Base-by-base conservation (phyloP, 78 protist species). In the Tieghemostelium lacteum region DNA sequence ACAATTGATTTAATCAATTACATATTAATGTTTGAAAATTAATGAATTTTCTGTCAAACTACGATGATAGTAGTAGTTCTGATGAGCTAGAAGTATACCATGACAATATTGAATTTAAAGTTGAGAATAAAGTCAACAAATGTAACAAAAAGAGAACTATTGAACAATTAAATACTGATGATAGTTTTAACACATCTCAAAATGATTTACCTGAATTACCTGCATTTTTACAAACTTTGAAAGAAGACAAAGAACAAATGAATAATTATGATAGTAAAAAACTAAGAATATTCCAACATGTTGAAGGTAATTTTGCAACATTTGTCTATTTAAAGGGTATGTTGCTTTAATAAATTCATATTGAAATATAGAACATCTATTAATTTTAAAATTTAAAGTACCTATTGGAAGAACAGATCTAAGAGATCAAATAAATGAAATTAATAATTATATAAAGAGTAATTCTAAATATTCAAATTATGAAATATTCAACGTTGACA, bases 221-320 rank as follows among this genome's bases (percentile, higher is more conserved):
- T 45, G 6, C 52, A 45, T 45, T 45, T 45, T 45, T 45, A 45
- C 6, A 14, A 6, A 45, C 6, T 45, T 14, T 10, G 6, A 45
- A 6, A 14, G 52, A 10, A 6, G 52, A 45, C 10, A 6, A 45
- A 14, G 6, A 6, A 14, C 52, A 45, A 6, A 14, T 10, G 52
- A 45, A 45, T 6, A 6, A 10, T 45, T 10, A 45, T 14, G 52
- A 75, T 6, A 69, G 69, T 29, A 63, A 73, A 40, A 83, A 42
- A 57, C 66, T 45, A 31, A 33, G 91, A 58, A 19, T 34, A 33
- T 83, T 70, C 58, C 64, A 62, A 45, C 91, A 83, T 83, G 91
- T 83, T 8, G 91, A 83, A 1, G 91, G 91, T 14, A 69, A 83
- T 42, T 83, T 58, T 45, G 78, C 91, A 40, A 69, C 91, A 17